Conservation (phyloP, 2,329 filamentous ascomycete genomes). For the Trichothecium sympodiale region DNA sequence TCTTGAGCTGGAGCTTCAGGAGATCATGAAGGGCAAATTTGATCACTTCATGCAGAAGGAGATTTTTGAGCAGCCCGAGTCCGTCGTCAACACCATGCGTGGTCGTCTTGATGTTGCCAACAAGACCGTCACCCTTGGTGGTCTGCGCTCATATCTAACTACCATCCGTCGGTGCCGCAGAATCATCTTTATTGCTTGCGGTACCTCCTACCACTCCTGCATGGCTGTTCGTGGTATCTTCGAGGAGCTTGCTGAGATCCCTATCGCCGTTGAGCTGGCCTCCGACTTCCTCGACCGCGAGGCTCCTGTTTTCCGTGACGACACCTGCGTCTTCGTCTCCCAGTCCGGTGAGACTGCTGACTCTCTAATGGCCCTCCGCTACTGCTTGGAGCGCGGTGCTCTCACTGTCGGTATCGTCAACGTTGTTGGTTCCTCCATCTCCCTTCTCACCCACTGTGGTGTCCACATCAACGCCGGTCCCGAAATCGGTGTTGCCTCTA, state of each 20-base stretch:
- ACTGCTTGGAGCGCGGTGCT: slow-evolving; percentile 95
- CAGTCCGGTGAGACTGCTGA: slow-evolving; percentile 98
- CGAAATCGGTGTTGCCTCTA: slow-evolving; percentile 97
- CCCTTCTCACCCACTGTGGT: slow-evolving; percentile 97
- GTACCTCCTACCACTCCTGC: slow-evolving; percentile 97
- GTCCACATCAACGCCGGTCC: slow-evolving; percentile 98
- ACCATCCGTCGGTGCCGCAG: slow-evolving; percentile 94
- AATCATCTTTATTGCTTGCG: slow-evolving; percentile 98
- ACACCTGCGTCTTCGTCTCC: slow-evolving; percentile 97
- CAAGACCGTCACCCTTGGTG: slow-evolving; percentile 91
- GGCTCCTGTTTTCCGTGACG: slow-evolving; percentile 96
- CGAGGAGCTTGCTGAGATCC: slow-evolving; percentile 95
- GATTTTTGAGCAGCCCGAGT: slow-evolving; percentile 99
- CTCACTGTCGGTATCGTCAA: slow-evolving; percentile 98
- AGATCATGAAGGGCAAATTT: slow-evolving; percentile 99
- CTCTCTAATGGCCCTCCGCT: slow-evolving; percentile 90
- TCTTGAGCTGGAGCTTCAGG: slow-evolving; percentile 94
- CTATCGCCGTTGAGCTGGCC: slow-evolving; percentile 90
- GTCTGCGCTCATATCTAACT: slow-evolving; percentile 87
- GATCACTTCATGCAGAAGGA: slow-evolving; percentile 99
- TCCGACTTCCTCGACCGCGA: slow-evolving; percentile 97
- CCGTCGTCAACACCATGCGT: slow-evolving; percentile 99
- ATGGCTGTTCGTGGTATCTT: slow-evolving; percentile 98
- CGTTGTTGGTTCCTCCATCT: slow-evolving; percentile 96
- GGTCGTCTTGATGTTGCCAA: slow-evolving; percentile 89